Percentiles rank a stretch among this genome's conserved stretches.
phyloP scores from a whole-genome alignment of 1,284 basidiomycete genomes.

The Ceratobasidium papillatum region DNA sequence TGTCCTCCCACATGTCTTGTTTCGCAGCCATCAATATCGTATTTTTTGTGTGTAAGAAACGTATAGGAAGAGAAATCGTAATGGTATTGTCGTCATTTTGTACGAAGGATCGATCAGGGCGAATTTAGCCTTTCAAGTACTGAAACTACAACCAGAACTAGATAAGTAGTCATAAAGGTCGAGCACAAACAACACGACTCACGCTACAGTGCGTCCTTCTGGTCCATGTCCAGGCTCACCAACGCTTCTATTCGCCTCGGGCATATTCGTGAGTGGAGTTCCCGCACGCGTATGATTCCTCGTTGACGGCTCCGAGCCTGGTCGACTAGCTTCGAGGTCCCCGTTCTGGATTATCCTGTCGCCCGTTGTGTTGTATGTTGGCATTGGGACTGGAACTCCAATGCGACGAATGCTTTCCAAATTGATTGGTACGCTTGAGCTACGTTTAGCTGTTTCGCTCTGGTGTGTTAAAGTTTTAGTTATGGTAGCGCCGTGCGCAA shows the following conservation, averaged over 20 bases:
- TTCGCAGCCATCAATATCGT: constrained; percentile 1
- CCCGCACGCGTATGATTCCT: background rate
- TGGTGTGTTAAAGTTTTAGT: constrained; percentile 19
- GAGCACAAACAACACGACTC: background rate
- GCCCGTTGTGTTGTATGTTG: constrained; percentile 8
- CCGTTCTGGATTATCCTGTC: background rate
- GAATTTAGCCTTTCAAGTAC: too few species aligned
- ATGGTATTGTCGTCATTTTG: too few species aligned
- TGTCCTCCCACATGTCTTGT: background rate
- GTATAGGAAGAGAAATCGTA: too few species aligned
- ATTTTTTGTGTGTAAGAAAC: background rate
- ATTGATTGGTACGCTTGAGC: background rate
- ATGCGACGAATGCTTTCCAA: constrained; percentile 17
- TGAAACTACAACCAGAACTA: background rate
- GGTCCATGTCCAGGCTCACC: background rate
- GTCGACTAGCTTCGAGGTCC: background rate
- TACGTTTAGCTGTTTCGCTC: background rate
- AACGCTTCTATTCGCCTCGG: background rate
- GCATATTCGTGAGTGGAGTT: background rate
- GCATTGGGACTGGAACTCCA: constrained; percentile 9
- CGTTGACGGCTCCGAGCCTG: background rate
- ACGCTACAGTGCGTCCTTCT: constrained; percentile 14
- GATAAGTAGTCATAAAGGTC: background rate
- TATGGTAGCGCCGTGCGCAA: constrained; percentile 17
- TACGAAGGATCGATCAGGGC: too few species aligned